phyloP scores from a whole-genome alignment of 768 basidiomycete genomes.

The Suillus subalutaceus region DNA sequence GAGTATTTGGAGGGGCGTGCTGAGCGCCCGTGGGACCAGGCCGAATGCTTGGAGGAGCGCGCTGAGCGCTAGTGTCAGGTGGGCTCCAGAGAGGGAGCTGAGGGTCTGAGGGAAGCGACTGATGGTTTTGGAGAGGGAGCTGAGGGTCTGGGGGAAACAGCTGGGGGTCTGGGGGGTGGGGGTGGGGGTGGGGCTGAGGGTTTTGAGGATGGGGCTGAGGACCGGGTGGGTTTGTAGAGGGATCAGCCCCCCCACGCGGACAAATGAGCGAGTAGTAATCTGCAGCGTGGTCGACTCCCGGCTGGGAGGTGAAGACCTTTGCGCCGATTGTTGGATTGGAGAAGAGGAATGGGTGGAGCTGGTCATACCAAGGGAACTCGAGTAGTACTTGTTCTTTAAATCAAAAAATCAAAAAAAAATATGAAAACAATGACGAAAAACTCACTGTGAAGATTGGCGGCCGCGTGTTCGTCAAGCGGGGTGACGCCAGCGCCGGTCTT shows the following conservation, averaged over 20 bases:
- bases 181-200: background rate
- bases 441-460: background rate
- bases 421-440: background rate
- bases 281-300: background rate
- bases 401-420: background rate
- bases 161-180: background rate
- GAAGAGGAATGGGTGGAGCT: conserved; percentile 1
- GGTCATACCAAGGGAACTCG: background rate
- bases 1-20: background rate
- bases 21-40: too few species aligned
- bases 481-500: background rate
- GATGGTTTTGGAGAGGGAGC: background rate
- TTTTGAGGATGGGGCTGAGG: background rate
- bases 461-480: background rate
- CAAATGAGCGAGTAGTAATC: background rate
- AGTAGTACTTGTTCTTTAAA: background rate
- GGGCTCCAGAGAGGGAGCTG: background rate
- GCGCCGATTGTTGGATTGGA: background rate
- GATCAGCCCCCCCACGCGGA: background rate
- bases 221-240: background rate
- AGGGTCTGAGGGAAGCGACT: too few species aligned
- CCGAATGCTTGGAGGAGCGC: background rate
- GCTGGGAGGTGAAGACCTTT: background rate
- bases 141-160: too few species aligned
- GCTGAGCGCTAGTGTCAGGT: background rate